phyloP scores from a whole-genome alignment of 495 filamentous ascomycete genomes.

The Lasiosphaeris hirsuta region DNA sequence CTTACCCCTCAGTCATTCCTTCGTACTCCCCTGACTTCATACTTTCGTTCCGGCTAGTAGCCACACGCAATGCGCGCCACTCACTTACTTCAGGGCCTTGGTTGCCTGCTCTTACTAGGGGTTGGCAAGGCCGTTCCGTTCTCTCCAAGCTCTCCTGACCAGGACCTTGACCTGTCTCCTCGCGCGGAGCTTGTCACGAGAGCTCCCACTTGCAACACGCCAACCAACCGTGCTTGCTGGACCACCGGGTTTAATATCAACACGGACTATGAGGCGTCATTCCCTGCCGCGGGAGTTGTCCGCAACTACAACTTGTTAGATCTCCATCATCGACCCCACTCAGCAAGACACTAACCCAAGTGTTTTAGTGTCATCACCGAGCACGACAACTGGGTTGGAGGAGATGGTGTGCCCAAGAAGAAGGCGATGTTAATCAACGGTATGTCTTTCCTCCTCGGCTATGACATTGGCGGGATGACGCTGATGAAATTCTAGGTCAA shows the following conservation, averaged over 20 bases:
- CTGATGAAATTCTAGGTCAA: background rate
- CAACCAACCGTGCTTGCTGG: constrained; percentile 13
- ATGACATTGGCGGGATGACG: too few relatives aligned
- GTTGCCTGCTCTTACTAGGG: too few relatives aligned
- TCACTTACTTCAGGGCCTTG: too few relatives aligned
- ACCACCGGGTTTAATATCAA: constrained; percentile 8
- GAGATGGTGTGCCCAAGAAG: constrained; percentile 9
- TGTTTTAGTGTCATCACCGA: constrained; percentile 1
- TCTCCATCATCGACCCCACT: too few relatives aligned
- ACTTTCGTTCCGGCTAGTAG: too few relatives aligned
- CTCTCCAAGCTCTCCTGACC: too few relatives aligned
- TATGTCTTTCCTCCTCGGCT: background rate
- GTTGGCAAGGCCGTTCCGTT: too few relatives aligned
- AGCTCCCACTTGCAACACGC: constrained; percentile 10
- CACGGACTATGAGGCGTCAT: constrained; percentile 4
- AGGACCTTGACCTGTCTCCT: background rate
- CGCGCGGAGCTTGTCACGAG: background rate
- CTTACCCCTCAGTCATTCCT: too few relatives aligned
- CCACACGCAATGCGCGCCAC: too few relatives aligned
- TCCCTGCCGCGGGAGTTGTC: constrained; percentile 1
- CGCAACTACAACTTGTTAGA: background rate
- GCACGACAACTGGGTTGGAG: constrained; percentile 12
- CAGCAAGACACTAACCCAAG: background rate
- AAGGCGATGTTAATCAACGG: constrained; percentile 13
- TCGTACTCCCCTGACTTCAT: too few relatives aligned